A percentile compares a stretch with the other conserved stretches of the same genome.
phyloP scores from a whole-genome alignment of 2,329 filamentous ascomycete genomes.

The Ophiostoma novo-ulmi region DNA sequence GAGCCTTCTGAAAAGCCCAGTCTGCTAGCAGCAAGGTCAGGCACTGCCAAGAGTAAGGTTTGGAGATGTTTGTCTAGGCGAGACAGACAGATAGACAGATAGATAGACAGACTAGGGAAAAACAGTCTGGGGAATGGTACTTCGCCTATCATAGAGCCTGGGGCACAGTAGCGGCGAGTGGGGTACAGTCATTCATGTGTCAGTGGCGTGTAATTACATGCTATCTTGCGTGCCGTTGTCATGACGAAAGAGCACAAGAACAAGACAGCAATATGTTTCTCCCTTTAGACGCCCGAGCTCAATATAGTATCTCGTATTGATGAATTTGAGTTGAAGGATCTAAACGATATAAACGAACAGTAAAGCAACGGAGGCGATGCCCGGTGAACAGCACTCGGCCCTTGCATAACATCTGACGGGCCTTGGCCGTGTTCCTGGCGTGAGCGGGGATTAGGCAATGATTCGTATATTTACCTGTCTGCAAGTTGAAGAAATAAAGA shows the following conservation, averaged over 20 bases:
- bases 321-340: not conserved
- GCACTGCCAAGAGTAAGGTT: not conserved
- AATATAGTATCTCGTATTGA: not conserved
- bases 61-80: not conserved
- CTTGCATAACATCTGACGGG: not conserved
- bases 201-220: not conserved
- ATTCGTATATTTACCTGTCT: too few relatives aligned
- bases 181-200: too few relatives aligned
- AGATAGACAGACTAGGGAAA: too few relatives aligned
- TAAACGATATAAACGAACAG: not conserved
- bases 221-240: not conserved
- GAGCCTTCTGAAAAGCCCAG: not conserved
- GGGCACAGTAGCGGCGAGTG: not conserved
- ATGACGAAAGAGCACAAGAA: not conserved
- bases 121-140: not conserved
- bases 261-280: not conserved
- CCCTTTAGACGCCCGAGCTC: too few relatives aligned
- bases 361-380: not conserved
- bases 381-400: not conserved
- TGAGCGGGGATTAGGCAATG: not conserved
- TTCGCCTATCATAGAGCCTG: not conserved
- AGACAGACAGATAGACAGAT: not conserved
- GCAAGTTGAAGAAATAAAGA: too few relatives aligned
- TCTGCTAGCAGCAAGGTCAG: too few relatives aligned
- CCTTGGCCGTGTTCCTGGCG: not conserved